Evolutionary conservation across 768 basidiomycete species (phyloP).

Genomic region (Rhodotorula babjevae): DNA sequence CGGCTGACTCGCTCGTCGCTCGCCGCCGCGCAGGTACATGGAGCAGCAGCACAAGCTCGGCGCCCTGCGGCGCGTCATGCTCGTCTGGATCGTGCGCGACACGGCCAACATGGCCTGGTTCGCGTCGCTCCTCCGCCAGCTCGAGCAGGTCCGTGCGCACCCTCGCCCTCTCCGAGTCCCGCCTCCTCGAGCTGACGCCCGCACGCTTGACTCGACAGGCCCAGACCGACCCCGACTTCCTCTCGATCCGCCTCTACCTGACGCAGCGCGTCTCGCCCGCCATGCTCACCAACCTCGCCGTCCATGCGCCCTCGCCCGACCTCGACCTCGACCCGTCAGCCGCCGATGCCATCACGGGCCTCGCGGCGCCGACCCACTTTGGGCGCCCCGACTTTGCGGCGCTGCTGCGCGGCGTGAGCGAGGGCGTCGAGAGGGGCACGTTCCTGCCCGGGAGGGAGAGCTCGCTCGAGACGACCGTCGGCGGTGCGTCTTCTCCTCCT

Average conservation of each 20-base stretch:
- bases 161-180: background rate
- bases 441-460: conserved; percentile 74
- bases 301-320: conserved; percentile 54
- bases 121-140: conserved; percentile 77
- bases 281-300: conserved; percentile 85
- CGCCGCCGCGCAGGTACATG: conserved; percentile 54
- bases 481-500: background rate
- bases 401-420: conserved; percentile 69
- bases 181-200: rapidly evolving
- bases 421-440: conserved; percentile 70
- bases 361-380: conserved; percentile 82
- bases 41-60: conserved; percentile 73
- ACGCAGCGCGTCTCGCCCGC: conserved; percentile 79
- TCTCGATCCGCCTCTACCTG: conserved; percentile 84
- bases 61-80: conserved; percentile 79
- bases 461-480: conserved; percentile 73
- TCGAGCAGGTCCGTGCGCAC: conserved; percentile 56
- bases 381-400: conserved; percentile 85
- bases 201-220: background rate
- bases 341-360: conserved; percentile 73
- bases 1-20: too few species aligned
- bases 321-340: conserved; percentile 47
- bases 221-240: conserved; percentile 69
- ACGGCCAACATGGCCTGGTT: conserved; percentile 99
- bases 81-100: conserved; percentile 62